These are phyloP conservation scores for Phlebiopsis gigantea DNA, from an alignment of 768 basidiomycete species.

Conservation along the genomic window DNA sequence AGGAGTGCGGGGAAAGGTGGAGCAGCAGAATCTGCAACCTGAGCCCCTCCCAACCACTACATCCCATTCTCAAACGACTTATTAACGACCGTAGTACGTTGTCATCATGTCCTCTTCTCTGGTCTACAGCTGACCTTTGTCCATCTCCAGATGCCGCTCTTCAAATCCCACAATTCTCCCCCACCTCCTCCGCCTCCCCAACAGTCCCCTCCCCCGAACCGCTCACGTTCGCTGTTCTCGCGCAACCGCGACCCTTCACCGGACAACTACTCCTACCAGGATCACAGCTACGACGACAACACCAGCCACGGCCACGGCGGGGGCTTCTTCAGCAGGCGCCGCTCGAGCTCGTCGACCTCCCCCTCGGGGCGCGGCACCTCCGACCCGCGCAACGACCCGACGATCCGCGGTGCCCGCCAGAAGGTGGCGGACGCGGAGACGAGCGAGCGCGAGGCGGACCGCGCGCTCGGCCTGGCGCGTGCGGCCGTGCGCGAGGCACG, in stretches of 20 bases:
- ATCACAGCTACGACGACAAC: conserved; percentile 10
- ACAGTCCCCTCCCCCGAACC: conserved; percentile 14
- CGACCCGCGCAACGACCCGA: conserved; percentile 32
- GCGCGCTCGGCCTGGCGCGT: conserved; percentile 41
- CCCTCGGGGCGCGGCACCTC: conserved; percentile 5
- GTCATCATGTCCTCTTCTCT: background rate
- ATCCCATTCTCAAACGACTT: background rate
- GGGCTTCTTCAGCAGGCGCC: conserved; percentile 35
- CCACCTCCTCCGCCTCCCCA: conserved; percentile 13
- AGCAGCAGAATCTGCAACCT: background rate
- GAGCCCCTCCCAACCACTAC: background rate
- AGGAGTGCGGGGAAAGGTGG: background rate
- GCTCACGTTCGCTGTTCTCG: conserved; percentile 22
- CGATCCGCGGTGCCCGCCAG: conserved; percentile 42
- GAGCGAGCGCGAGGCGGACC: conserved; percentile 48
- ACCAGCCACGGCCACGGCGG: conserved; percentile 13
- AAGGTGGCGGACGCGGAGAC: conserved; percentile 46
- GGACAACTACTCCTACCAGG: conserved; percentile 3
- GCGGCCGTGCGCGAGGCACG: conserved; percentile 41
- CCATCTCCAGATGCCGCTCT: conserved; percentile 23
- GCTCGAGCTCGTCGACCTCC: background rate
- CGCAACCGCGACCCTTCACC: conserved; percentile 10
- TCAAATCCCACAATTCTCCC: conserved; percentile 16
- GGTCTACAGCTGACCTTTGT: background rate
- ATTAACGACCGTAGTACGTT: background rate